These are phyloP conservation scores for Racocetra persica DNA, from an alignment of 371 early-diverging fungal genomes.

Conservation along the genomic window DNA sequence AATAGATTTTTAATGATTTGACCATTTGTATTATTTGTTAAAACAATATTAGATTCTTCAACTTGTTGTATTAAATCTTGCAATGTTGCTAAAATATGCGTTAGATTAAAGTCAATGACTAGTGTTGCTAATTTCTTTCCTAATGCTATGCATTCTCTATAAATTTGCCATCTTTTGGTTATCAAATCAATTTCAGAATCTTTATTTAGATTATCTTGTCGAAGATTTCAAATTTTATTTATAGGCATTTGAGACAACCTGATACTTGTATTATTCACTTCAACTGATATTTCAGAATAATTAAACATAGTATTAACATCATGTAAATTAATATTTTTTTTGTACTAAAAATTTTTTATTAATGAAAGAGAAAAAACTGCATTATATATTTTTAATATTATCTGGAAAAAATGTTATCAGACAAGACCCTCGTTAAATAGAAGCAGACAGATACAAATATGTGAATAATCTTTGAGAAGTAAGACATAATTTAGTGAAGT, in stretches of 20 bases:
- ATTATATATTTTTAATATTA: background rate
- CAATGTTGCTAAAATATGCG: background rate
- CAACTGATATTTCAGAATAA: background rate
- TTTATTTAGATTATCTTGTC: background rate
- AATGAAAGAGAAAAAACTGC: background rate
- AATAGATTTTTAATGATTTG: background rate
- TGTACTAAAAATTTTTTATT: background rate
- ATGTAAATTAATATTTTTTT: background rate
- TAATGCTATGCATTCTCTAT: background rate
- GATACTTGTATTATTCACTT: background rate
- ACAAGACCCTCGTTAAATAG: background rate
- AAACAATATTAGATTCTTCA: background rate
- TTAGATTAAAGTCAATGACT: background rate
- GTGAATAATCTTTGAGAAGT: background rate
- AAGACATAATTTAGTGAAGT: background rate
- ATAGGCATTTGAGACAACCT: background rate
- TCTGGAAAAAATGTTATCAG: background rate
- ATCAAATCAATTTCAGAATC: background rate
- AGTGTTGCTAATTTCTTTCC: background rate
- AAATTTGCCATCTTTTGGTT: background rate
- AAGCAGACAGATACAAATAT: background rate
- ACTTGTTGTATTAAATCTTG: slow-evolving; percentile 3
- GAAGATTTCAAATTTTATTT: background rate
- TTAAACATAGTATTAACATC: background rate
- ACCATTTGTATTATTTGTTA: background rate